Evolutionary conservation across 345 rosid species (phyloP).

Genomic region (Eucalyptus erythrocorys): DNA sequence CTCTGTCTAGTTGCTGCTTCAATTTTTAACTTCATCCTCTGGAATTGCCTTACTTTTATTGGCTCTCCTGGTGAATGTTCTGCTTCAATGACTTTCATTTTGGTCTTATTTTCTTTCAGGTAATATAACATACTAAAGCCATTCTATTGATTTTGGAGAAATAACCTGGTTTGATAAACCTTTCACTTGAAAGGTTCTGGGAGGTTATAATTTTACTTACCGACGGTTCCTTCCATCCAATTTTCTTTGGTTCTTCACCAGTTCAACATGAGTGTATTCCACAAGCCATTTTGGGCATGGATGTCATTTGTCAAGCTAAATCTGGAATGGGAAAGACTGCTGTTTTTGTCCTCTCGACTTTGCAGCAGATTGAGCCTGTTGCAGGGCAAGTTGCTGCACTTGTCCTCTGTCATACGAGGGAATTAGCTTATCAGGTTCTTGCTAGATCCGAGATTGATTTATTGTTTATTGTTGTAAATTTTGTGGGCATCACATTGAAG

Average conservation of each 20-base stretch:
- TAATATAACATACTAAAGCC: slow-evolving; percentile 11
- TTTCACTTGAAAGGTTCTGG: slow-evolving; percentile 44
- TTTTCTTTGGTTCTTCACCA: slow-evolving; percentile 71
- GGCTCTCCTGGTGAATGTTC: neutral
- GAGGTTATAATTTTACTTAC: slow-evolving; percentile 71
- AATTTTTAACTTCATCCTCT: neutral
- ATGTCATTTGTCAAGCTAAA: slow-evolving; percentile 98
- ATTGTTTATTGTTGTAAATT: neutral
- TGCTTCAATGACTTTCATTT: neutral
- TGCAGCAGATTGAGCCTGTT: slow-evolving; percentile 90
- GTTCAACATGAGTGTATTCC: slow-evolving; percentile 99
- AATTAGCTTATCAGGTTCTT: slow-evolving; percentile 88
- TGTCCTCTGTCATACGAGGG: slow-evolving; percentile 90
- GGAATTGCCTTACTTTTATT: neutral
- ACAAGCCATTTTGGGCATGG: slow-evolving; percentile 98
- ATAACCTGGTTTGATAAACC: slow-evolving; percentile 45
- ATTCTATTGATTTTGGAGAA: slow-evolving; percentile 31
- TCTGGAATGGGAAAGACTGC: slow-evolving; percentile 99
- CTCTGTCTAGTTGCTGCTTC: neutral
- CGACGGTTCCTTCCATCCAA: slow-evolving; percentile 56
- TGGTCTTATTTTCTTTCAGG: slow-evolving; percentile 21
- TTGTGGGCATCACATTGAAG: neutral
- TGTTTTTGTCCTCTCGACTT: slow-evolving; percentile 79
- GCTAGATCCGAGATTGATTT: neutral
- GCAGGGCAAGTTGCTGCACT: slow-evolving; percentile 98